Evolutionary conservation across 495 filamentous ascomycete species (phyloP), one percentile per base, ranked within the genome.

Genomic region (Penicillium soppii): DNA sequence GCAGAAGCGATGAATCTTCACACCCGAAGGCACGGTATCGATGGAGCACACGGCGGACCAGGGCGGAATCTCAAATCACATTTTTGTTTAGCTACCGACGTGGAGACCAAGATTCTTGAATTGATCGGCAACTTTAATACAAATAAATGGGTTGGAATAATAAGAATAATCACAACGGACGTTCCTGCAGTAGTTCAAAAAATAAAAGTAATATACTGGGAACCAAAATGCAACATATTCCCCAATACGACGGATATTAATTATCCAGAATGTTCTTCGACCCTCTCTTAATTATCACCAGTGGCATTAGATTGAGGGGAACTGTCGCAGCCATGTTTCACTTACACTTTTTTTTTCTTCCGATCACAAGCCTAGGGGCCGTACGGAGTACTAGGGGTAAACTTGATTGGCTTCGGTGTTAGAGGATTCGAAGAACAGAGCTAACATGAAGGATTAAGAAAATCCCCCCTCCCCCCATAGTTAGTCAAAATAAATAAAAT

Each of bases 271-370:
- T 21, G 39, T 45, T 23, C 36, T 33, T 38, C 43, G 26, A 48
- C 19, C 19, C 19, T 46, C 16, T 15, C 26, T 35, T 19, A 40
- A 36, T 49, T 40, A 23, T 50, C 29, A 4, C 20, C 12, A 53
- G 52, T 61, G 54, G 48, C 26, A 54, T 27, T n/a, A 42, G 43
- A 35, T 53, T 36, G 50, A 43, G 40, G 26, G 49, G 52, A 44
- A 43, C 51, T 44, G 53, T 58, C 53, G 21, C 51, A 53, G 59
- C 56, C 62, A 60, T 59, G 62, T 65, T 65, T 65, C 62, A 62
- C 25, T 50, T 43, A 33, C 33, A 9, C 17, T 5, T 5, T 47
- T 17, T 20, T 16, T 25, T 6, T 3, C 7, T 25, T 5, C 16
- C 16, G 21, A 15, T 23, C 23, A 15, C 35, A 35, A 29, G 23